Evolutionary conservation across 2,329 filamentous ascomycete species (phyloP), one percentile per base, ranked within the genome.

Genomic region (Phialemoniopsis sp.): DNA sequence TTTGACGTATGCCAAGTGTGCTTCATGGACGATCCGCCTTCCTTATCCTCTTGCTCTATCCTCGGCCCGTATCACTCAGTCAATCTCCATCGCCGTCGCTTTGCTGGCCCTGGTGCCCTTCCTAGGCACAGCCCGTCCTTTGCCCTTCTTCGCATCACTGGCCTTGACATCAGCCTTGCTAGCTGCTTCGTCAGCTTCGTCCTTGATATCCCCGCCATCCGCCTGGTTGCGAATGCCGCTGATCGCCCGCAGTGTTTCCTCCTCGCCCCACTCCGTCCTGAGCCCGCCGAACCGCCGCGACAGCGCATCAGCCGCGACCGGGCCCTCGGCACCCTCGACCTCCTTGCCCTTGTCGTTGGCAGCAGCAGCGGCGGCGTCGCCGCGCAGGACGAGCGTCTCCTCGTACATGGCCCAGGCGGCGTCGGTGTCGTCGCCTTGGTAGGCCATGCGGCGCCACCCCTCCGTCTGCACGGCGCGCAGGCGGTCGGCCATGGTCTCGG

Each of bases 401-500:
- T 83, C 75, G 60, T 89, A 95, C 26, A 82, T 74, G 21, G 79
- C 75, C 79, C 87, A 95, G 4, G 89, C 82, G 42, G 80, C 76
- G 46, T 81, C 74, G 40, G 81, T 79, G 54, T 93, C 85, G 59
- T 94, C 88, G 57, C 95, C 87, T 37, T 85, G 75, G 69, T 90
- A 96, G 45, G 80, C 73, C 59, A 95, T 76, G 45, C 73, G 78
- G 47, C 80, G 77, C 93, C 93, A 98, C 41, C 73, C 68, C 58
- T 98, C 91, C 38, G 81, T 77, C 65, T 94, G 87, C 32, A 94
- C 89, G 33, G 74, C 67, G 50, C 85, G 80, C 47, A 97, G 76
- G 21, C 89, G 80, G 54, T 85, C 76, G 45, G 77, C 82, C 70
- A 85, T 93, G 29, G 81, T 90, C 49, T 86, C 78, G 17, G 78